phyloP scores from a whole-genome alignment of 495 filamentous ascomycete genomes.

The Podospora pseudopauciseta region DNA sequence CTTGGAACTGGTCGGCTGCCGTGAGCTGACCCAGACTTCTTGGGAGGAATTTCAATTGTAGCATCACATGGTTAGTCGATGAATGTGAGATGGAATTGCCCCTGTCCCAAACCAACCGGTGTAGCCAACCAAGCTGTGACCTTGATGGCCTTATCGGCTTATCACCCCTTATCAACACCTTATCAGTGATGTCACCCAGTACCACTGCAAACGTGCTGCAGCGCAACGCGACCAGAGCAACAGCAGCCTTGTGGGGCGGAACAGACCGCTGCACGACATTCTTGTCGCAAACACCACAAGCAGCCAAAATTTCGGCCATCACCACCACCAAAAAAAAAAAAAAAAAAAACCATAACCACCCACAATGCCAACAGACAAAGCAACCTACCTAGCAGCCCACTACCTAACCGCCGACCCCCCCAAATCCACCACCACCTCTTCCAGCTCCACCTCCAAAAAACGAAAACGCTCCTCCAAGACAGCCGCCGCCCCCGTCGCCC shows the following conservation, averaged over 20 bases:
- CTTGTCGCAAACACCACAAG: neutral
- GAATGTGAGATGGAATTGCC: neutral
- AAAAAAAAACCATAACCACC: neutral
- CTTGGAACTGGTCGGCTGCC: neutral
- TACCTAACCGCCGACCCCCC: slow-evolving; percentile 77
- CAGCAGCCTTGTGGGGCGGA: slow-evolving; percentile 2
- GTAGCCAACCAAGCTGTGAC: neutral
- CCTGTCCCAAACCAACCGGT: neutral
- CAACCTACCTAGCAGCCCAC: slow-evolving; percentile 88
- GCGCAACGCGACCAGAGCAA: neutral
- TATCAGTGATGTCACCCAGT: slow-evolving; percentile 3
- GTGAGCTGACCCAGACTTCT: neutral
- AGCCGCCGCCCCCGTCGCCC: slow-evolving; percentile 42
- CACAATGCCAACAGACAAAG: slow-evolving; percentile 60
- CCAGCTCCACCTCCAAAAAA: slow-evolving; percentile 52
- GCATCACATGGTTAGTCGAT: neutral
- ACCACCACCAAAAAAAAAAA: neutral
- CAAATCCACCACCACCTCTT: slow-evolving; percentile 55
- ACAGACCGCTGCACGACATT: neutral
- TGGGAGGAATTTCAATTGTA: neutral
- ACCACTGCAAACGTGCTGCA: neutral
- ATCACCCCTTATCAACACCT: neutral
- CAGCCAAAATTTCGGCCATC: slow-evolving; percentile 9
- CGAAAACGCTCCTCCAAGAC: slow-evolving; percentile 70
- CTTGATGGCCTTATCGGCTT: slow-evolving; percentile 6